Base-by-base conservation (phyloP, 768 basidiomycete species). In the Tylopilus plumbeoviolaceoides region DNA sequence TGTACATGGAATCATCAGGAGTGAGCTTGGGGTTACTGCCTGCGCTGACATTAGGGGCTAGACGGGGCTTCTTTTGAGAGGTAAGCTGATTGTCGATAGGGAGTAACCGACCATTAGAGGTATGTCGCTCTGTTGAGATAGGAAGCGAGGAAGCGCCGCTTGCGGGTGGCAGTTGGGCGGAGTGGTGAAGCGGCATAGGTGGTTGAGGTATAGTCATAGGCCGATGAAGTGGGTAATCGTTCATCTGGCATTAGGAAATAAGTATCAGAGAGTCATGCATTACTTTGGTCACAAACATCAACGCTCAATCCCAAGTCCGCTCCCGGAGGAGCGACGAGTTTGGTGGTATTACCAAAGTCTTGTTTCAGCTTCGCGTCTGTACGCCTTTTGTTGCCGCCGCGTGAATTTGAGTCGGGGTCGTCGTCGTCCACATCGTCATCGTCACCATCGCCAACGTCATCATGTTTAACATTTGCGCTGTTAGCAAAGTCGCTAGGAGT, bases 401-500 rank as follows among this genome's bases (percentile, higher is more conserved):
- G 68, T 47, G 47, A 44, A 41, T 40, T 52, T 11, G 68, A 33
- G 21, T 67, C 66, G n/a, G 61, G 67, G 40, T 66, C 70, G 15
- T 70, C 67, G 28, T 69, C 65, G 10, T 66, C 70, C 2, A 14
- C 60, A 36, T 71, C 65, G 12, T 71, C 76, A 11, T 71, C 72
- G 40, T 72, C 77, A 7, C 70, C 77, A 38, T 70, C 73, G n/a
- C 56, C 77, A 25, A 59, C 63, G 7, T 72, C 72, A 30, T 72
- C 74, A 7, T 60, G 70, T 49, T 69, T 67, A 21, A 61, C 62
- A 39, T 63, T 62, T 1, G 60, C 48, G n/a, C 70, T 74, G 59
- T 70, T 73, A 3, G 62, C 67, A 56, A 81, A 81, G 63, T 81
- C 79, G n/a, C 68, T 63, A 0, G 79, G 79, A 1, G 74, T 72